These are phyloP conservation scores for Trichoderma atrobrunneum DNA, from an alignment of 2,329 filamentous ascomycete genomes.

Conservation along the genomic window DNA sequence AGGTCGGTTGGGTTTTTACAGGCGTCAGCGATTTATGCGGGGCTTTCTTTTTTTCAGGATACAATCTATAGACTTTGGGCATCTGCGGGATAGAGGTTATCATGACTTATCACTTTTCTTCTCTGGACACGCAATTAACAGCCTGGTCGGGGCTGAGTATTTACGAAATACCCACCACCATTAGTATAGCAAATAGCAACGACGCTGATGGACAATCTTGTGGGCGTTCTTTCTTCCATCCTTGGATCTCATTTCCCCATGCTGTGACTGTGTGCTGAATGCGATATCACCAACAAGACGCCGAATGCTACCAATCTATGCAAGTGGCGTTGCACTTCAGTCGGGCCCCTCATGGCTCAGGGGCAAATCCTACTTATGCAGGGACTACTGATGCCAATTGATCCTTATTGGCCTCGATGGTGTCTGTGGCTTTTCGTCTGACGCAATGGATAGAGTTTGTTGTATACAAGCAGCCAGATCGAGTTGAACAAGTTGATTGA, in stretches of 20 bases:
- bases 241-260: not conserved
- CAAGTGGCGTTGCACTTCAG: not conserved
- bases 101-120: not conserved
- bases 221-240: not conserved
- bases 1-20: not conserved
- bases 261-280: not conserved
- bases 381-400: not conserved
- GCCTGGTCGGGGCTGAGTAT: not conserved
- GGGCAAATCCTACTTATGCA: conserved; percentile 3
- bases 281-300: not conserved
- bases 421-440: not conserved
- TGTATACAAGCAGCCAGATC: not conserved
- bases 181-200: not conserved
- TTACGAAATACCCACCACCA: not conserved
- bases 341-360: not conserved
- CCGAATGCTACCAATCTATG: not conserved
- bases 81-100: conserved; percentile 5
- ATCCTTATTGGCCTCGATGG: not conserved
- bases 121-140: not conserved
- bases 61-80: conserved; percentile 14
- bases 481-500: not conserved
- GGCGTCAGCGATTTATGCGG: not conserved
- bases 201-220: not conserved
- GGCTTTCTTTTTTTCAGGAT: not conserved
- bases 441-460: conserved; percentile 1